phyloP scores from a whole-genome alignment of 2,329 filamentous ascomycete genomes.

The Aspergillus intermedius region DNA sequence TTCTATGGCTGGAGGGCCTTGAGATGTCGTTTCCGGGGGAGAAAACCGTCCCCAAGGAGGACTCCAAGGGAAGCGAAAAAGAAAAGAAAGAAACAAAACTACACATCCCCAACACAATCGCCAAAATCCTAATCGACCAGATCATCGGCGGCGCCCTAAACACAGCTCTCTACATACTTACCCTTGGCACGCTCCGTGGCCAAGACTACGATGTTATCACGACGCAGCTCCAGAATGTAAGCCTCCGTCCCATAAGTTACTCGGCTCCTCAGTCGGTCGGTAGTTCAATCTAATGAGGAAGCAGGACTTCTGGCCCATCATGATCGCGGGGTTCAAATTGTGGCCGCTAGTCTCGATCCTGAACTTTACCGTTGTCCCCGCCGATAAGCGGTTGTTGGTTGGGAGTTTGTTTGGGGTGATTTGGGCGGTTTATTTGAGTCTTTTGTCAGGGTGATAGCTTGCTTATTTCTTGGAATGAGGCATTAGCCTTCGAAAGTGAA shows the following conservation, averaged over 20 bases:
- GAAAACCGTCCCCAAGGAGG: slow-evolving; percentile 11
- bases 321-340: slow-evolving; percentile 33
- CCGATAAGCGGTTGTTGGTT: slow-evolving; percentile 28
- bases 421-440: slow-evolving; percentile 35
- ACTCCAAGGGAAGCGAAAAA: slow-evolving; percentile 6
- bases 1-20: slow-evolving; percentile 52
- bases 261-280: background rate
- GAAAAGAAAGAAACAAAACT: slow-evolving; percentile 14
- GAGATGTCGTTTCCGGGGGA: slow-evolving; percentile 50
- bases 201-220: slow-evolving; percentile 26
- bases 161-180: slow-evolving; percentile 50
- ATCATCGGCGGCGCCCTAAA: slow-evolving; percentile 52
- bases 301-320: slow-evolving; percentile 32
- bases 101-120: slow-evolving; percentile 32
- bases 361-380: slow-evolving; percentile 33
- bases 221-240: slow-evolving; percentile 27
- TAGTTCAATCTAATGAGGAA: background rate
- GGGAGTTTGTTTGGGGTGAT: slow-evolving; percentile 31
- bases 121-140: slow-evolving; percentile 56
- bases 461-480: no score
- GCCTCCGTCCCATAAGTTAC: slow-evolving; percentile 5
- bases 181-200: slow-evolving; percentile 45
- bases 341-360: slow-evolving; percentile 36
- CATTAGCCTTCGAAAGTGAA: no score
- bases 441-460: slow-evolving; percentile 18